Evolutionary conservation across 306 rosid genomes (phyloP).

Genomic region (Prinsepia uniflora): DNA sequence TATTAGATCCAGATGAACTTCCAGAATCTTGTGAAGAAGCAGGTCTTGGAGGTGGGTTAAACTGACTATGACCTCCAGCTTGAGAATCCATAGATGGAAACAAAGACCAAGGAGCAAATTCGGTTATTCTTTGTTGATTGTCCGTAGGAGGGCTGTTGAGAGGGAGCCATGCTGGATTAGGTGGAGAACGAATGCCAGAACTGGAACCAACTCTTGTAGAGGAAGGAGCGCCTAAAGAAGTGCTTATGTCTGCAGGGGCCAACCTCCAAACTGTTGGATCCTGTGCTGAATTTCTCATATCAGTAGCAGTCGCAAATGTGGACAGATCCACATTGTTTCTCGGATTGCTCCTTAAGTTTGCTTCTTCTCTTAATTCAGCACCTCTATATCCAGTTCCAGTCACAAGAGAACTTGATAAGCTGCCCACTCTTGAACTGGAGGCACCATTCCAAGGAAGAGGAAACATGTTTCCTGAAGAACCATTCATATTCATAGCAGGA

Average conservation of each 20-base stretch:
- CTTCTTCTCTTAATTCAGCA: conserved; percentile 41
- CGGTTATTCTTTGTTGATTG: conserved; percentile 54
- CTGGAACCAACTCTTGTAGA: conserved; percentile 52
- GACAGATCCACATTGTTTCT: conserved; percentile 47
- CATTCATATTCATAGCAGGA: conserved; percentile 29
- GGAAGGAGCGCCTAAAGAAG: conserved; percentile 52
- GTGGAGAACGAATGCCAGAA: conserved; percentile 41
- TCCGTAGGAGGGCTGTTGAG: conserved; percentile 44
- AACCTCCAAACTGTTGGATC: conserved; percentile 50
- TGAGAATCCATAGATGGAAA: conserved; percentile 55
- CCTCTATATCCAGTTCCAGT: conserved; percentile 51
- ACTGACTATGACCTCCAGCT: conserved; percentile 48
- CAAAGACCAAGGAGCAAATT: conserved; percentile 70
- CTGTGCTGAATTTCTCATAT: conserved; percentile 39
- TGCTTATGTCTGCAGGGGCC: conserved; percentile 44
- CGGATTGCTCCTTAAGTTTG: conserved; percentile 40
- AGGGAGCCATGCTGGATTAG: conserved; percentile 53
- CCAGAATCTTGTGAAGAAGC: conserved; percentile 44
- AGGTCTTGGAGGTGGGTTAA: conserved; percentile 50
- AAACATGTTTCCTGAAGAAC: conserved; percentile 29
- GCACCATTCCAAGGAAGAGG: conserved; percentile 54
- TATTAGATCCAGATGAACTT: conserved; percentile 29
- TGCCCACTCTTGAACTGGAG: conserved; percentile 44
- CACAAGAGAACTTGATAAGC: conserved; percentile 42
- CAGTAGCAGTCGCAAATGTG: conserved; percentile 36